A percentile compares a stretch with the other conserved stretches of the same genome.
phyloP scores from a whole-genome alignment of 345 rosid species.

The Moringa oleifera region DNA sequence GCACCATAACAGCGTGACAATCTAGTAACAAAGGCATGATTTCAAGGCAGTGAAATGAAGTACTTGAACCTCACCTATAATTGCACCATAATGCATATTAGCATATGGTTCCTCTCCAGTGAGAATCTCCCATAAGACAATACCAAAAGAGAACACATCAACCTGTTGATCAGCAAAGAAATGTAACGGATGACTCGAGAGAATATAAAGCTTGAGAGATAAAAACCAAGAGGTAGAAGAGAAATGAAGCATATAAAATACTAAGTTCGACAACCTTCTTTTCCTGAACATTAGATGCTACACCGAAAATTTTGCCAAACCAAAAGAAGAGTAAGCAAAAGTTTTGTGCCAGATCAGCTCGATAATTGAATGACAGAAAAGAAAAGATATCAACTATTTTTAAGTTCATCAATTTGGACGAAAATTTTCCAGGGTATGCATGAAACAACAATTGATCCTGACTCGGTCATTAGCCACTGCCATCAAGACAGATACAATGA shows the following conservation, averaged over 20 bases:
- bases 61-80: conserved; percentile 46
- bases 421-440: not conserved
- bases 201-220: not conserved
- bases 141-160: conserved; percentile 83
- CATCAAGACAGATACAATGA: not conserved
- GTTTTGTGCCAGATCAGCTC: not conserved
- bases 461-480: no score
- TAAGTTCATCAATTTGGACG: not conserved
- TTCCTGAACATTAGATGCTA: no score
- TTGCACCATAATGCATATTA: conserved; percentile 82
- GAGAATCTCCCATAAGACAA: conserved; percentile 86
- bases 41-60: not conserved
- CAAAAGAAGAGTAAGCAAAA: not conserved
- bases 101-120: conserved; percentile 89
- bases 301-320: not conserved
- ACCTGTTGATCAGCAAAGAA: conserved; percentile 36
- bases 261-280: not conserved
- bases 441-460: not conserved
- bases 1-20: not conserved
- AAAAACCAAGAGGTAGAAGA: not conserved
- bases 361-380: not conserved
- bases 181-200: not conserved
- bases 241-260: not conserved
- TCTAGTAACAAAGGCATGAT: not conserved
- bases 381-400: not conserved